A percentile compares a stretch with the other conserved stretches of the same genome.
Conservation (phyloP, 2,329 filamentous ascomycete species). For the Colletotrichum phormii region DNA sequence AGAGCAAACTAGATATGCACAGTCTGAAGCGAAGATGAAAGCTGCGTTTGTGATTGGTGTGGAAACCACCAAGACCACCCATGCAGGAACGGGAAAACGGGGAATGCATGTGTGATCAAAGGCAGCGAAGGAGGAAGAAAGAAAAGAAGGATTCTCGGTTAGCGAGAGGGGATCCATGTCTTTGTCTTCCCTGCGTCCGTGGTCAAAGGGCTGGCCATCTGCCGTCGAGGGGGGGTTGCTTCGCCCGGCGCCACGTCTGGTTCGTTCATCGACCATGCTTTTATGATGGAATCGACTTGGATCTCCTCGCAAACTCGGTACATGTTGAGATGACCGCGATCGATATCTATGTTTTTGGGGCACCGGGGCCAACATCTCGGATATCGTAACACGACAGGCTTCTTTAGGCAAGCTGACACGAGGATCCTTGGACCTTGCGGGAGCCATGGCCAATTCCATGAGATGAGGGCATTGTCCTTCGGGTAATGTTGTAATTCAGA, state of each 20-base stretch:
- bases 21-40: background rate
- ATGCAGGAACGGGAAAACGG: background rate
- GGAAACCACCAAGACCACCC: background rate
- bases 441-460: too few species aligned
- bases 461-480: background rate
- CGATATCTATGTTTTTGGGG: background rate
- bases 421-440: too few species aligned
- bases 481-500: background rate
- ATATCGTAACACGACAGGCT: background rate
- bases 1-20: background rate
- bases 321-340: background rate
- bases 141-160: conserved; percentile 3
- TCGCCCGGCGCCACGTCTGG: background rate
- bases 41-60: background rate
- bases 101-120: background rate
- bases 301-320: background rate
- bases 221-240: background rate
- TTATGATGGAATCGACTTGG: background rate
- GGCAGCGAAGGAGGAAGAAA: background rate
- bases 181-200: background rate
- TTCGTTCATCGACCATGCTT: background rate
- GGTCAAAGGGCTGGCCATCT: background rate
- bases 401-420: background rate
- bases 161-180: background rate
- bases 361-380: background rate